A percentile compares a stretch with the other conserved stretches of the same genome.
Evolutionary conservation across 1,139 yeast species (phyloP).

Genomic region (Nakaseomyces delphensis): DNA sequence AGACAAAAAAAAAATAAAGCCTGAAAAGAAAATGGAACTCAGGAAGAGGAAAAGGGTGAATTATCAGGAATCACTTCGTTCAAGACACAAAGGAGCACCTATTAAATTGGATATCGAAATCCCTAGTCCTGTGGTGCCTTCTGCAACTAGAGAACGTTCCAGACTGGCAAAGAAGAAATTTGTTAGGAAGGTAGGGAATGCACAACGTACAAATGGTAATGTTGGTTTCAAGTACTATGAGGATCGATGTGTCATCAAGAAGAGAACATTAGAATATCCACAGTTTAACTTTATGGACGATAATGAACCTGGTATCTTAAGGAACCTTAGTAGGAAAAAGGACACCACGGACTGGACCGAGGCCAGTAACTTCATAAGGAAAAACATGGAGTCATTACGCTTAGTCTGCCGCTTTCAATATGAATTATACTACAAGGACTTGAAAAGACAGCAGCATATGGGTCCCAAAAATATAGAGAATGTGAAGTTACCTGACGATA

Average conservation of each 20-base stretch:
- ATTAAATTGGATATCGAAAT: not conserved
- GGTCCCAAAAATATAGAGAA: conserved; percentile 17
- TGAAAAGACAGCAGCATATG: conserved; percentile 15
- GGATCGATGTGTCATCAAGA: not conserved
- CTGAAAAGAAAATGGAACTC: conserved; percentile 11
- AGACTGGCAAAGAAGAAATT: not conserved
- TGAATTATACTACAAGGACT: conserved; percentile 13
- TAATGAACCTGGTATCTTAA: not conserved
- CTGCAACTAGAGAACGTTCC: too few relatives aligned
- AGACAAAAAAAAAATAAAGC: too few relatives aligned
- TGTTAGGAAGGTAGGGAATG: not conserved
- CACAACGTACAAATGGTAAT: not conserved
- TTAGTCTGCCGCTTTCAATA: not conserved
- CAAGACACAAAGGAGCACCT: not conserved
- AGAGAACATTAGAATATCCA: conserved; percentile 8
- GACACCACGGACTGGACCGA: conserved; percentile 5
- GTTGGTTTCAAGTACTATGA: not conserved
- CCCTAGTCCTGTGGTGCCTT: too few relatives aligned
- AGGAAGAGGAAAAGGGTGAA: conserved; percentile 18
- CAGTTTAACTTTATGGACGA: conserved; percentile 2
- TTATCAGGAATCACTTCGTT: conserved; percentile 6
- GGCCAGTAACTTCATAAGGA: conserved; percentile 10
- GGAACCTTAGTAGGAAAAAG: conserved; percentile 7
- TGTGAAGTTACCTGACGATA: conserved; percentile 20
- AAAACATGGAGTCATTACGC: conserved; percentile 14